These are phyloP conservation scores for Plantago major DNA, from an alignment of 257 asterid genomes.

Conservation along the genomic window DNA sequence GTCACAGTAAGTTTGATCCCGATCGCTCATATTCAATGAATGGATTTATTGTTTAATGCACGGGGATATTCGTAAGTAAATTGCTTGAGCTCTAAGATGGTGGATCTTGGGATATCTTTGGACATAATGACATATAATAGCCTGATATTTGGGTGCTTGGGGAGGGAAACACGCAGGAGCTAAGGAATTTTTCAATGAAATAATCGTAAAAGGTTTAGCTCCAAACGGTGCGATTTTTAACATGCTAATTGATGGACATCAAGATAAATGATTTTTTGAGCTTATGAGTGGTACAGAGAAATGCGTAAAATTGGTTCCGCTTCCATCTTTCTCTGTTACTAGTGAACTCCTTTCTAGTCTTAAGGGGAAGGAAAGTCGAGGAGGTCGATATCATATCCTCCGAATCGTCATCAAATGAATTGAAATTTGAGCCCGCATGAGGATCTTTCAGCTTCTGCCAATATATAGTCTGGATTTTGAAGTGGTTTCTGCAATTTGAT, in stretches of 20 bases:
- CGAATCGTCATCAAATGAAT: constrained; percentile 67
- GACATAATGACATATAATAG: too few relatives aligned
- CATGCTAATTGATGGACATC: too few relatives aligned
- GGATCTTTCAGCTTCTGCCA: constrained; percentile 33
- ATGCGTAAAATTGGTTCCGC: constrained; percentile 47
- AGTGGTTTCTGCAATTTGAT: too few relatives aligned
- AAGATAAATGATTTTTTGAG: constrained; percentile 50
- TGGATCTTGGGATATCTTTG: constrained; percentile 36
- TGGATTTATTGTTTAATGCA: constrained; percentile 52
- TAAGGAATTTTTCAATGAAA: too few relatives aligned
- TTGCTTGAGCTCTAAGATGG: constrained; percentile 46
- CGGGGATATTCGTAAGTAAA: constrained; percentile 43
- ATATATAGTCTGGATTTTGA: too few relatives aligned
- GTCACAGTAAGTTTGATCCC: constrained; percentile 39
- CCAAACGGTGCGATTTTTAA: too few relatives aligned
- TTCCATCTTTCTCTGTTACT: constrained; percentile 40
- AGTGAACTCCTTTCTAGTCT: constrained; percentile 51
- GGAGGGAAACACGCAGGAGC: constrained; percentile 44
- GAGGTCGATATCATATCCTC: constrained; percentile 50
- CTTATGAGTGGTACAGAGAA: constrained; percentile 57
- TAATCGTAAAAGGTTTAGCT: too few relatives aligned
- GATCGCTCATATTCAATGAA: constrained; percentile 62
- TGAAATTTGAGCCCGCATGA: constrained; percentile 21
- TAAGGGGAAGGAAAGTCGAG: constrained; percentile 38
- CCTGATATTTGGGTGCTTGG: constrained; percentile 53